Evolutionary conservation across 108 stramenopile species (phyloP).

Genomic region (Aurantiochytrium sp.): DNA sequence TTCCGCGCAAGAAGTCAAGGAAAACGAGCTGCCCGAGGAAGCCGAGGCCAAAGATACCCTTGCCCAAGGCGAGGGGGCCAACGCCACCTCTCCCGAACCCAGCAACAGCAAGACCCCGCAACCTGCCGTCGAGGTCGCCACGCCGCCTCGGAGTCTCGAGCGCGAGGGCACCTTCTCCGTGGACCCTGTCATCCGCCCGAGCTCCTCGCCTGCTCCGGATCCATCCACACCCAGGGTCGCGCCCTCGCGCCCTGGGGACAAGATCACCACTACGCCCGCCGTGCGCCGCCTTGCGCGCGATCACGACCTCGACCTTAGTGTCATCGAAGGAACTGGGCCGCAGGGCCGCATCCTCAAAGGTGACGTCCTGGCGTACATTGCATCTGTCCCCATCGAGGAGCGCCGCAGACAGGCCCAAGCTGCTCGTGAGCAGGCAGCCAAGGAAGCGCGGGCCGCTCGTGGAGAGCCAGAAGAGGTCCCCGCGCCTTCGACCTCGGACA

Average conservation of each 20-base stretch:
- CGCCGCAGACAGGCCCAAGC: neutral
- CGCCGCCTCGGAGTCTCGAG: neutral
- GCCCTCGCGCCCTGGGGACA: neutral
- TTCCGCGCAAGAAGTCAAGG: neutral
- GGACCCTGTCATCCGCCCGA: neutral
- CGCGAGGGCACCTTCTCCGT: neutral
- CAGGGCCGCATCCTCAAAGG: constrained; percentile 82
- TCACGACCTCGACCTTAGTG: constrained; percentile 63
- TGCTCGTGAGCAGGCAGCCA: neutral
- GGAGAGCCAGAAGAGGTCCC: neutral
- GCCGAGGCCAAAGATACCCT: neutral
- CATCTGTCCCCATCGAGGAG: neutral
- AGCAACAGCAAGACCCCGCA: neutral
- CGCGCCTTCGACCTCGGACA: neutral
- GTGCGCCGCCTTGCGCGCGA: constrained; percentile 86
- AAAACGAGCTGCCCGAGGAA: neutral
- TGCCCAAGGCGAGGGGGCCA: neutral
- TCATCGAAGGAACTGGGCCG: constrained; percentile 74
- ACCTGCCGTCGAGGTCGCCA: neutral
- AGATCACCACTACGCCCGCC: constrained; percentile 87
- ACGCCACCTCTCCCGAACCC: neutral
- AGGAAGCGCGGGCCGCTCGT: neutral
- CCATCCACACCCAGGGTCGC: neutral
- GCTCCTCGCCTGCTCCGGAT: neutral
- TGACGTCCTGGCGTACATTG: constrained; percentile 62